A percentile compares a stretch with the other conserved stretches of the same genome.
Conservation (phyloP, 2,329 filamentous ascomycete species). For the Blumeria graminis region DNA sequence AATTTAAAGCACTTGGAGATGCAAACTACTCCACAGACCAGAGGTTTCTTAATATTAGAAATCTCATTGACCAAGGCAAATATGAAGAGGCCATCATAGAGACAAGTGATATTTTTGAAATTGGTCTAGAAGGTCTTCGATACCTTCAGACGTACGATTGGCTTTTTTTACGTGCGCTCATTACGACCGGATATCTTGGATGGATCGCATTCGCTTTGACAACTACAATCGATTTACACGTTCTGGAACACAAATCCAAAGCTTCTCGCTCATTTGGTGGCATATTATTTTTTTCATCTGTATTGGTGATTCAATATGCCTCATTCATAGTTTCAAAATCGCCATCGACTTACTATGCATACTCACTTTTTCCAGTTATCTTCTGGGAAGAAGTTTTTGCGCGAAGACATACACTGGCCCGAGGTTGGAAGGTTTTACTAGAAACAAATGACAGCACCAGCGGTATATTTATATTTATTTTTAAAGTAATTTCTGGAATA, state of each 20-base stretch:
- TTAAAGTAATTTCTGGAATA: conserved; percentile 45
- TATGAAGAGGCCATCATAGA: conserved; percentile 59
- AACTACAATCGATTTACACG: conserved; percentile 69
- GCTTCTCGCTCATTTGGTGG: conserved; percentile 36
- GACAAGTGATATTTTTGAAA: conserved; percentile 51
- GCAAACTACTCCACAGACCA: conserved; percentile 36
- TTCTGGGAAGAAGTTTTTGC: conserved; percentile 96
- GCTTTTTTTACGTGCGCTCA: conserved; percentile 74
- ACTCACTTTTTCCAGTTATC: conserved; percentile 72
- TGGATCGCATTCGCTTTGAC: conserved; percentile 89
- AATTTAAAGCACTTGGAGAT: conserved; percentile 46
- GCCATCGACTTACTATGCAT: conserved; percentile 66
- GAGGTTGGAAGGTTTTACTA: conserved; percentile 45
- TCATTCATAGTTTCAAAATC: conserved; percentile 61
- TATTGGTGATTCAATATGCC: conserved; percentile 52
- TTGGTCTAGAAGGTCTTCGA: conserved; percentile 58
- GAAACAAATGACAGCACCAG: conserved; percentile 37
- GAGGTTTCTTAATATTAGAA: conserved; percentile 41
- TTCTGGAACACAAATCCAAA: conserved; percentile 45
- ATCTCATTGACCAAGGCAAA: conserved; percentile 38
- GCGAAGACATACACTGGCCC: conserved; percentile 40
- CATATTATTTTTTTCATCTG: conserved; percentile 45
- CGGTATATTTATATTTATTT: conserved; percentile 29
- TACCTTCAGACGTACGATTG: conserved; percentile 98
- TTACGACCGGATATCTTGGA: conserved; percentile 76